Percentiles rank a stretch among this genome's conserved stretches.
phyloP scores from a whole-genome alignment of 441 rosid genomes.

The Bocquillonia castaneifolia region DNA sequence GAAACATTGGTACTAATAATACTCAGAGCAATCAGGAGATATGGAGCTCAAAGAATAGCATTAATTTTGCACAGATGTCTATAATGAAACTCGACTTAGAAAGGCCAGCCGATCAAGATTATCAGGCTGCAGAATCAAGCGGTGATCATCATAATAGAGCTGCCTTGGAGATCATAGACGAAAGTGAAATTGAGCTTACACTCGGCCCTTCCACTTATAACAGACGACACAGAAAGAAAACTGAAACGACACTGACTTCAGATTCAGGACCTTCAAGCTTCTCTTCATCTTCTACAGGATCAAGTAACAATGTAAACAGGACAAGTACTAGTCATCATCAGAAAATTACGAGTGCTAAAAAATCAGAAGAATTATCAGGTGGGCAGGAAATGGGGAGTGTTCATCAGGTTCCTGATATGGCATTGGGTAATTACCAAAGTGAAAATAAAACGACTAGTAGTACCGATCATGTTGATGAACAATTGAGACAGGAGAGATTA shows the following conservation, averaged over 20 bases:
- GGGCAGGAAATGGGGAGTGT: conserved; percentile 22
- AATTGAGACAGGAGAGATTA: conserved; percentile 47
- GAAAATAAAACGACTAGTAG: conserved; percentile 28
- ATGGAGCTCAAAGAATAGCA: conserved; percentile 23
- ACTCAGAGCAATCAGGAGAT: conserved; percentile 15
- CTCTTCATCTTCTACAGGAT: conserved; percentile 77
- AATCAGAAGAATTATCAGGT: conserved; percentile 13
- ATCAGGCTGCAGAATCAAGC: conserved; percentile 29
- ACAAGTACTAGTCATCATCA: conserved; percentile 24
- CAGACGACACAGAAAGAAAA: conserved; percentile 38
- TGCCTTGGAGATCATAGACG: conserved; percentile 45
- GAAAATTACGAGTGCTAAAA: conserved; percentile 9
- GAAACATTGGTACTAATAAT: conserved; percentile 32
- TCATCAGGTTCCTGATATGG: conserved; percentile 26
- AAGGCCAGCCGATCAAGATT: conserved; percentile 30
- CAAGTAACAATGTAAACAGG: conserved; percentile 40
- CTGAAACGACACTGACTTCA: conserved; percentile 34
- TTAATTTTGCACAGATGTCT: conserved; percentile 24
- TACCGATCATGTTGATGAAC: conserved; percentile 36
- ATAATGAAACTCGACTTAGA: conserved; percentile 34
- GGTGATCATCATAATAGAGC: conserved; percentile 16
- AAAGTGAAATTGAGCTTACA: conserved; percentile 80
- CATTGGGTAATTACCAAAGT: conserved; percentile 29
- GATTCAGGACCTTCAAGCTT: conserved; percentile 59
- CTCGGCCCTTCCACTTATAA: conserved; percentile 57